Conservation (phyloP, 805 yeast species). For the Ogataea trehalophila region DNA sequence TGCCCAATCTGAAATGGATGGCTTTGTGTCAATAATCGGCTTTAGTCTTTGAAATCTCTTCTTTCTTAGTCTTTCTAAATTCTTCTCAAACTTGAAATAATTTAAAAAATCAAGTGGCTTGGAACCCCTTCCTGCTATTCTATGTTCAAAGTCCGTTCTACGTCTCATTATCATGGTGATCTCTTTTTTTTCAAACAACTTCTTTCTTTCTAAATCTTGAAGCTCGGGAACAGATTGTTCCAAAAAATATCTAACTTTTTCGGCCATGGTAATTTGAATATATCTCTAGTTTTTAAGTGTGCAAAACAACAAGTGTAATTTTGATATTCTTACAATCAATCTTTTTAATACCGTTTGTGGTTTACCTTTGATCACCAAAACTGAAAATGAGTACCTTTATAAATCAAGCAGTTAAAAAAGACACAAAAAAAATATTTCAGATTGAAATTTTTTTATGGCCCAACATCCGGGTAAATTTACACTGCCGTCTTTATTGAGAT, state of each 20-base stretch:
- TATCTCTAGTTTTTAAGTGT: no score
- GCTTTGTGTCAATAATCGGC: slow-evolving; percentile 51
- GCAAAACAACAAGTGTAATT: no score
- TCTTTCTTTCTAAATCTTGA: slow-evolving; percentile 78
- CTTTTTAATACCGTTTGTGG: no score
- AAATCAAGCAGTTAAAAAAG: no score
- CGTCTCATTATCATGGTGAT: slow-evolving; percentile 81
- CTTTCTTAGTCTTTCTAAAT: slow-evolving; percentile 70
- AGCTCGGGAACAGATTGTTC: slow-evolving; percentile 84
- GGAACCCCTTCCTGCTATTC: slow-evolving; percentile 79
- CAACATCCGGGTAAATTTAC: no score
- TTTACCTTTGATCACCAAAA: no score
- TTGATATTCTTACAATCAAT: no score
- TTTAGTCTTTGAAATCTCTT: slow-evolving; percentile 64
- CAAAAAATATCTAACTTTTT: slow-evolving; percentile 45
- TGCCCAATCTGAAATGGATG: slow-evolving; percentile 81
- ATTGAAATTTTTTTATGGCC: no score
- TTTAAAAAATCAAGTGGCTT: slow-evolving; percentile 69
- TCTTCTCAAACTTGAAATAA: slow-evolving; percentile 76
- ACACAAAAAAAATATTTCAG: no score
- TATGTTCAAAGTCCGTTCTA: slow-evolving; percentile 93
- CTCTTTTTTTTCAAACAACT: slow-evolving; percentile 78
- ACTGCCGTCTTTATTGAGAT: no score
- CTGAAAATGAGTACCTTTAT: no score
- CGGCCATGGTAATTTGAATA: slow-evolving; percentile 28